These are phyloP conservation scores for Sporothrix brasiliensis DNA, from an alignment of 2,329 filamentous ascomycete species.

Conservation along the genomic window DNA sequence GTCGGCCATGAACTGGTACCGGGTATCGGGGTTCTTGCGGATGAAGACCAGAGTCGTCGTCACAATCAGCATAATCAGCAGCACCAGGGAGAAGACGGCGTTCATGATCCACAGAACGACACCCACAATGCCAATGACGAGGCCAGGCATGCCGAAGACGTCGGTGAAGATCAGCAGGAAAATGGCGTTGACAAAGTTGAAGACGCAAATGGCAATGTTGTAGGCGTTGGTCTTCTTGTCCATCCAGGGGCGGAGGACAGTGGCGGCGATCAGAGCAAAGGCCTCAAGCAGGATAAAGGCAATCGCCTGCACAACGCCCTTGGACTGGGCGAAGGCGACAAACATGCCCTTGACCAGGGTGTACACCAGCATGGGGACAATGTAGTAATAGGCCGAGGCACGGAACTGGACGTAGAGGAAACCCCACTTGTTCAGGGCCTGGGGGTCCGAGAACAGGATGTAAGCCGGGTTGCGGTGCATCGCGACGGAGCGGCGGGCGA, in stretches of 20 bases:
- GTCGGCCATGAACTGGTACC: constrained; percentile 87
- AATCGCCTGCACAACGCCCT: constrained; percentile 70
- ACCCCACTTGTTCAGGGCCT: constrained; percentile 87
- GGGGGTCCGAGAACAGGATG: constrained; percentile 84
- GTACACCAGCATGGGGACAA: constrained; percentile 73
- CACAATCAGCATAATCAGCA: constrained; percentile 77
- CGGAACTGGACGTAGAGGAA: constrained; percentile 91
- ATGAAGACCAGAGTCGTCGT: constrained; percentile 67
- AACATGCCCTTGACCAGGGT: constrained; percentile 80
- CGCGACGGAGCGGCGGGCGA: constrained; percentile 76
- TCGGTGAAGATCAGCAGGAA: constrained; percentile 82
- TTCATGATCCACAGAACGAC: constrained; percentile 83
- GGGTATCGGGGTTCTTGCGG: constrained; percentile 82
- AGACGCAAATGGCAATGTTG: constrained; percentile 79
- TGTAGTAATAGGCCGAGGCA: constrained; percentile 85
- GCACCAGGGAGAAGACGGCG: constrained; percentile 72
- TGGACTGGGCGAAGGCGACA: constrained; percentile 71
- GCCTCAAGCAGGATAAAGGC: constrained; percentile 77
- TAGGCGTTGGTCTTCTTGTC: constrained; percentile 91
- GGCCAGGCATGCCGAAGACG: constrained; percentile 74
- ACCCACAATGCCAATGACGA: constrained; percentile 81
- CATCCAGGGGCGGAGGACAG: constrained; percentile 85
- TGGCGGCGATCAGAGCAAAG: constrained; percentile 69
- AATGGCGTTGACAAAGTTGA: constrained; percentile 82
- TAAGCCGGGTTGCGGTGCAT: constrained; percentile 93